Percentiles rank a stretch among this genome's conserved stretches.
Evolutionary conservation across 2,329 filamentous ascomycete genomes (phyloP).

Genomic region (Botrytis fragariae): DNA sequence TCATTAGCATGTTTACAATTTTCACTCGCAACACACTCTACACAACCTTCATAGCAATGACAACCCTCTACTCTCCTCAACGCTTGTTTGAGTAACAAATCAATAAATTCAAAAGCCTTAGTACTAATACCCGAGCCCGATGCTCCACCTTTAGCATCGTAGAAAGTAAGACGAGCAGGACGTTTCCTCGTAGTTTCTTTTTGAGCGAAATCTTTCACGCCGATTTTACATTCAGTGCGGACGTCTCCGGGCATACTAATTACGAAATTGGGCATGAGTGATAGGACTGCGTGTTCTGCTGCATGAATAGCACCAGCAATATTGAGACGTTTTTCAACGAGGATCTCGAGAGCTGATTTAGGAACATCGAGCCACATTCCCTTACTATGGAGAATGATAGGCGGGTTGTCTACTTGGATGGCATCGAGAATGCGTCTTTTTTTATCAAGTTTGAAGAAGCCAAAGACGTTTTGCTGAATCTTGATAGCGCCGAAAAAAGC

Average conservation of each 20-base stretch:
- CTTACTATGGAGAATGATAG: slow-evolving; percentile 78
- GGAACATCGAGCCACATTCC: slow-evolving; percentile 97
- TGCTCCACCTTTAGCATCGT: slow-evolving; percentile 87
- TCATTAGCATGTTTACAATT: slow-evolving; percentile 81
- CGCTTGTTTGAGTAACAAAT: slow-evolving; percentile 72
- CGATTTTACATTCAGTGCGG: slow-evolving; percentile 88
- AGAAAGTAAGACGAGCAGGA: slow-evolving; percentile 86
- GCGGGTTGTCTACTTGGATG: slow-evolving; percentile 88
- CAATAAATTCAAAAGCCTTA: slow-evolving; percentile 92
- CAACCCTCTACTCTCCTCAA: slow-evolving; percentile 74
- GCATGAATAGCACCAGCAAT: slow-evolving; percentile 89
- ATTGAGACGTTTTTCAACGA: slow-evolving; percentile 70
- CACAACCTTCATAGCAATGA: slow-evolving; percentile 73
- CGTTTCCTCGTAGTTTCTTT: slow-evolving; percentile 70
- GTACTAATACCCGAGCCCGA: slow-evolving; percentile 82
- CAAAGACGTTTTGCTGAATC: slow-evolving; percentile 86
- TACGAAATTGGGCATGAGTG: slow-evolving; percentile 85
- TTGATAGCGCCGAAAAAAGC: slow-evolving; percentile 86
- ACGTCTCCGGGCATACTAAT: slow-evolving; percentile 88
- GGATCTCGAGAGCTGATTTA: slow-evolving; percentile 71
- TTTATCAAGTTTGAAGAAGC: slow-evolving; percentile 96
- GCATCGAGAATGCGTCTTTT: slow-evolving; percentile 84
- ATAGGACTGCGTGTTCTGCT: slow-evolving; percentile 86
- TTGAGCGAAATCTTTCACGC: slow-evolving; percentile 80
- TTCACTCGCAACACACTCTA: slow-evolving; percentile 87